These are phyloP conservation scores for Solanum aculeatissimum DNA, from an alignment of 305 asterid genomes.

Conservation along the genomic window DNA sequence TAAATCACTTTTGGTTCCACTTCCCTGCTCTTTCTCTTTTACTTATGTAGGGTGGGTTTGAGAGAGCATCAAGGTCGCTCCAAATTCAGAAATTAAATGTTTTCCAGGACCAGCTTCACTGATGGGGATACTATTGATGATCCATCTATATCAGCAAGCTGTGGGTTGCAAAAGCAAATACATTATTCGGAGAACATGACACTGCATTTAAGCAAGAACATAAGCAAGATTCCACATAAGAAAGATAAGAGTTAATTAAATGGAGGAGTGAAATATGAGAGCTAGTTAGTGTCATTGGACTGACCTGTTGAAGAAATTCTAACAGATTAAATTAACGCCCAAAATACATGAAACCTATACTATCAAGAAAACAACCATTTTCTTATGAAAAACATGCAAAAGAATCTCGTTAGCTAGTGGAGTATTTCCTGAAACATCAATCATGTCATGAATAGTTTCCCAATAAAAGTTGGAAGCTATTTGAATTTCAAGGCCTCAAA, in stretches of 20 bases:
- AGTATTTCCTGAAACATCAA: background rate
- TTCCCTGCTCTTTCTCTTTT: too few relatives aligned
- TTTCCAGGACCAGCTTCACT: too few relatives aligned
- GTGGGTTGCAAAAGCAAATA: slow-evolving; percentile 5
- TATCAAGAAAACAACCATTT: background rate
- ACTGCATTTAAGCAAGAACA: background rate
- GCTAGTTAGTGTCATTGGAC: background rate
- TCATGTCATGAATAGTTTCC: background rate
- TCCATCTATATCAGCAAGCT: slow-evolving; percentile 92
- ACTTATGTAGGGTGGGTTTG: too few relatives aligned
- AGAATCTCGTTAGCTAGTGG: background rate
- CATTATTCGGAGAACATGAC: background rate
- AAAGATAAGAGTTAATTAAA: background rate
- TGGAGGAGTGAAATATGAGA: background rate
- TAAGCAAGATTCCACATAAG: background rate
- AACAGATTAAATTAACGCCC: slow-evolving; percentile 68
- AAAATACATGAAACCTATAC: slow-evolving; percentile 81
- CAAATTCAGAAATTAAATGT: too few relatives aligned
- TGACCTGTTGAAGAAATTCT: slow-evolving; percentile 89
- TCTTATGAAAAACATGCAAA: background rate
- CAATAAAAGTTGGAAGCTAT: background rate
- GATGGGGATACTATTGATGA: slow-evolving; percentile 81
- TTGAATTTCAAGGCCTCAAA: background rate
- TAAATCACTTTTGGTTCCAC: too few relatives aligned
- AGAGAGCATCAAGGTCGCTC: too few relatives aligned